Evolutionary conservation across 179 eudicot genomes (phyloP), one percentile per base, ranked within the genome.

Genomic region (Spinacia oleracea): DNA sequence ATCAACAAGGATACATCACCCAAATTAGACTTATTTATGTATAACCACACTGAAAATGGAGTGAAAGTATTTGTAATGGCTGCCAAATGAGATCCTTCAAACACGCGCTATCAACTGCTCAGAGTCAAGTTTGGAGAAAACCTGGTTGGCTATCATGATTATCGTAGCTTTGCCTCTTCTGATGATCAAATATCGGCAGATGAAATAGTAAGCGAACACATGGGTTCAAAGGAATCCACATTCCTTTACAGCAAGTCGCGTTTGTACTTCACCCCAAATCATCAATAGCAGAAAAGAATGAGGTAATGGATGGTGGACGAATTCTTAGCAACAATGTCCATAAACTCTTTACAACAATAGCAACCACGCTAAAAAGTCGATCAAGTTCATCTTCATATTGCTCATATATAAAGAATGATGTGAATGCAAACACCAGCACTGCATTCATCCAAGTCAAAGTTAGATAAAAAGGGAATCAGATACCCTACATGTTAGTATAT

Each of bases 321-420:
- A 76, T 82, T 80, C 79, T 77, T 69, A 82, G 23, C 72, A 87
- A 60, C 56, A 72, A 72, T 11, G 59, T 34, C 76, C 60, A 53
- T 60, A 82, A 71, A 76, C 81, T 81, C 80, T 83, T 84, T 60
- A 80, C 80, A 78, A 85, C 20, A 45, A 77, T 75, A 34, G 50
- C 35, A 31, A 83, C 55, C 65, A 88, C 38, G 81, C 71, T 80
- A 31, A 79, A 65, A 45, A 83, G 76, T 45, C 74, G 86, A 56
- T 90, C 93, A 14, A 93, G 78, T 85, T 89, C 92, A 46, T 83
- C 90, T 76, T 96, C 96, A n/a, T 91, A 90, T 92, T 96, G 99
- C 87, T 96, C 98, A 60, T 91, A 96, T 71, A 88, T 86, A 79
- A 86, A 90, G 88, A 94, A 90, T 11, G 83, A 78, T 9, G 90